phyloP scores from a whole-genome alignment of 208 protist species.

The Wallacemonas collosoma region DNA sequence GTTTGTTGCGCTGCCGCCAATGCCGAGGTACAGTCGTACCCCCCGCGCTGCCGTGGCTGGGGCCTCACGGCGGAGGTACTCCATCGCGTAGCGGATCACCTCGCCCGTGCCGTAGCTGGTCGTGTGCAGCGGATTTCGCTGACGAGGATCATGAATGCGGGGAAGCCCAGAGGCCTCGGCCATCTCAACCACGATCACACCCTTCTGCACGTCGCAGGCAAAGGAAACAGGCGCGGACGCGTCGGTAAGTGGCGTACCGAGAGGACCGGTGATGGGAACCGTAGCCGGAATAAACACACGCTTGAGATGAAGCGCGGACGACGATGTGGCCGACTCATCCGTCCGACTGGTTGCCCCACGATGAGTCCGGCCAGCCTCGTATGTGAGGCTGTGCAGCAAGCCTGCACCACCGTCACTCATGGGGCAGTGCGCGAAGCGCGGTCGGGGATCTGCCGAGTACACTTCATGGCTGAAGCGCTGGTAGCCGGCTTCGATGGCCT shows the following conservation, averaged over 20 bases:
- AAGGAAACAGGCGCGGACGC: conserved; percentile 37
- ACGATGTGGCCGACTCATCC: neutral
- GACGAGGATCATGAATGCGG: conserved; percentile 31
- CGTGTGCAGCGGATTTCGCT: conserved; percentile 53
- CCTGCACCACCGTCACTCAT: conserved; percentile 86
- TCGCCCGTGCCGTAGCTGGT: conserved; percentile 82
- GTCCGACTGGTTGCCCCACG: neutral
- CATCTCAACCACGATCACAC: conserved; percentile 78
- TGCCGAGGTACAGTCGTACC: conserved; percentile 62
- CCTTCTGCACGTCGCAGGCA: conserved; percentile 46
- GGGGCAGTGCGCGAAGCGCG: conserved; percentile 49
- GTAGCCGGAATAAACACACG: conserved; percentile 26
- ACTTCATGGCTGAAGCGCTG: conserved; percentile 13
- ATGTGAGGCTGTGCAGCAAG: conserved; percentile 69
- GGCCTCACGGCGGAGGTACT: conserved; percentile 28
- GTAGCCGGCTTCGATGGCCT: conserved; percentile 56
- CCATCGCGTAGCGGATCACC: conserved; percentile 56
- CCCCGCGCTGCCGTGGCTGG: conserved; percentile 12
- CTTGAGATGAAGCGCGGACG: neutral
- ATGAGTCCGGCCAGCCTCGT: neutral
- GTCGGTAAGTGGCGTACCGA: conserved; percentile 35
- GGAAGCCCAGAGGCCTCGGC: conserved; percentile 68
- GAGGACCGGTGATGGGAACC: conserved; percentile 49
- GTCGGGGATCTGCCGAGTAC: neutral
- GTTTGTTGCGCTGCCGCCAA: conserved; percentile 85